Evolutionary conservation across 2,329 filamentous ascomycete genomes (phyloP), one percentile per base, ranked within the genome.

Genomic region (Metarhizium humberi): DNA sequence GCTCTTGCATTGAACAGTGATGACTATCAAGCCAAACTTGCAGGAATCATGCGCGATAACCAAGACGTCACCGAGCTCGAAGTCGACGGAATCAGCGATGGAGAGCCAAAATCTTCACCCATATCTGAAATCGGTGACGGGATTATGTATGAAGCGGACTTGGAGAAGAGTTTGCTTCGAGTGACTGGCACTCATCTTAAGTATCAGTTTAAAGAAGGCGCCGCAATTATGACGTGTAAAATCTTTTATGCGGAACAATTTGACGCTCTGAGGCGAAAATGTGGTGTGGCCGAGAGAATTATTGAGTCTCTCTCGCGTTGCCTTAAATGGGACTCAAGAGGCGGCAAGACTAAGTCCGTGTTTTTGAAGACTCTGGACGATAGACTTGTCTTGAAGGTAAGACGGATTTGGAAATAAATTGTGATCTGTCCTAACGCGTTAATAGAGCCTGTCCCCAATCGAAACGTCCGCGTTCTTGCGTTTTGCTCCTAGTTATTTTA

Each of bases 191-290:
- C 90, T 1, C 94, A 99, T 69, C 84, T 96, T 61, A 95, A 95
- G 67, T 99, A 96, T 67, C 90, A 95, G 57, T 99, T 97, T 71
- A 86, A 87, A 32, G 92, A 96, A 67, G 91, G 92, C 0, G 85
- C 88, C n/a, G 92, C 95, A 3, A 90, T 88, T 64, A 95, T 96
- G 81, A 87, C 92, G 51, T 97, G 95, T 76, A 99, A 99, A 72
- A 94, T 99, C 50, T 97, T 99, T 71, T 99, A 95, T 65, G 94
- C 94, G 0, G 94, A 97, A 69, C 94, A 96, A 60, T 99, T 99
- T 63, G 94, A 99, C 71, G 94, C 94, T 3, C 79, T 99, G 43
- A 85, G 94, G 55, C 83, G 89, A 55, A 96, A 96, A 71, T 97
- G 92, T 61, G 92, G 92, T 16, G 88, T 96, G 8, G 86, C 90